phyloP scores from a whole-genome alignment of 768 basidiomycete species.

The Hysterangium stoloniferum region DNA sequence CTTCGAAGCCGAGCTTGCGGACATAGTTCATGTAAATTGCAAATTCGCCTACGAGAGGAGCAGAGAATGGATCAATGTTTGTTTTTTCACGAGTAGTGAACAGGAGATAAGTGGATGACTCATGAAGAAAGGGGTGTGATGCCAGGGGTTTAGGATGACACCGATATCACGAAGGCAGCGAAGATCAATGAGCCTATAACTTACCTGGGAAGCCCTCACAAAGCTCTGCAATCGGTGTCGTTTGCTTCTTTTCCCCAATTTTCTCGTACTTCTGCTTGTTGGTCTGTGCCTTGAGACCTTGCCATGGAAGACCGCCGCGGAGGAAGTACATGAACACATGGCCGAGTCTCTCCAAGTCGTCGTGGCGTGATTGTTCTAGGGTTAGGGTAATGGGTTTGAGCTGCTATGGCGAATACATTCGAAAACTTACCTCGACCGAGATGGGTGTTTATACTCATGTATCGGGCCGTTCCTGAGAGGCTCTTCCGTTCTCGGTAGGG shows the following conservation, averaged over 20 bases:
- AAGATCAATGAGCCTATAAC: constrained; percentile 20
- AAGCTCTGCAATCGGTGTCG: constrained; percentile 81
- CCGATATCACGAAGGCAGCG: not conserved
- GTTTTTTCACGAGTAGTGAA: no score
- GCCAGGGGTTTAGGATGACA: no score
- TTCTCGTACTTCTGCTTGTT: constrained; percentile 99
- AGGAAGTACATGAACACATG: constrained; percentile 99
- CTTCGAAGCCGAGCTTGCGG: constrained; percentile 96
- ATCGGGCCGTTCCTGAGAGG: constrained; percentile 91
- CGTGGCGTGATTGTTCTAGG: constrained; percentile 65
- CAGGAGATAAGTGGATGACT: no score
- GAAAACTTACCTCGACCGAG: constrained; percentile 74
- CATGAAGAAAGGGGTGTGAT: no score
- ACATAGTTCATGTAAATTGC: constrained; percentile 99
- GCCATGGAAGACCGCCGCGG: constrained; percentile 95
- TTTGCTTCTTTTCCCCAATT: constrained; percentile 99
- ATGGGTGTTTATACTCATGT: constrained; percentile 99
- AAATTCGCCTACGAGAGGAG: constrained; percentile 93
- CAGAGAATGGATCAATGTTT: constrained; percentile 3
- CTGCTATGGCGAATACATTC: not conserved
- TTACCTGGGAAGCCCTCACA: constrained; percentile 95
- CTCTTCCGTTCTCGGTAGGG: constrained; percentile 99
- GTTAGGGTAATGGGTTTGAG: not conserved
- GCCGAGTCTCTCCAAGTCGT: constrained; percentile 93
- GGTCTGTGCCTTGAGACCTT: constrained; percentile 93